Evolutionary conservation across 495 filamentous ascomycete species (phyloP).

Genomic region (Melanomma pulvis-pyrius): DNA sequence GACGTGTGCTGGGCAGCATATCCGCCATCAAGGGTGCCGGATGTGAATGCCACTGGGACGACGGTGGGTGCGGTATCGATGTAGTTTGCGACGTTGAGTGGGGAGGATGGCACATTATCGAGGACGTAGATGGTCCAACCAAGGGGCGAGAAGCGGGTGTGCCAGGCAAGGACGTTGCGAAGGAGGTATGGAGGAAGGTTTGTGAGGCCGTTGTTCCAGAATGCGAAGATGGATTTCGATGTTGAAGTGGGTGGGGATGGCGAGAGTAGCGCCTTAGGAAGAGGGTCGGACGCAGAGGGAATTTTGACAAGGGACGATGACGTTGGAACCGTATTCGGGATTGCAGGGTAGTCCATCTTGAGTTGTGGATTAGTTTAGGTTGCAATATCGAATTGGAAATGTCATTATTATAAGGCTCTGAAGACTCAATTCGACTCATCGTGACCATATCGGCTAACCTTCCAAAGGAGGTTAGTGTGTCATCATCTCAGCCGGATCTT

Average conservation of each 20-base stretch:
- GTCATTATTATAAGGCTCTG: background rate
- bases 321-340: background rate
- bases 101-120: slow-evolving; percentile 49
- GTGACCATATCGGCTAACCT: background rate
- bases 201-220: slow-evolving; percentile 56
- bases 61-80: slow-evolving; percentile 49
- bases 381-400: background rate
- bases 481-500: too few relatives aligned
- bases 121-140: slow-evolving; percentile 60
- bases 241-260: slow-evolving; percentile 4
- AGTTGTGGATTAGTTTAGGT: background rate
- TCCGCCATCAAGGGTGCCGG: slow-evolving; percentile 51
- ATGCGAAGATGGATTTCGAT: slow-evolving; percentile 36
- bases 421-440: background rate
- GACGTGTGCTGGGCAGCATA: slow-evolving; percentile 58
- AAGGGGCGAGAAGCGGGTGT: slow-evolving; percentile 53
- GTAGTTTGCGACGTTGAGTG: slow-evolving; percentile 53
- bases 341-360: background rate
- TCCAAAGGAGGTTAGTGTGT: too few relatives aligned
- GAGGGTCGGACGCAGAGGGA: background rate
- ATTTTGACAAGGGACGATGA: background rate
- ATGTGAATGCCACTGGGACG: slow-evolving; percentile 55
- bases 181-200: slow-evolving; percentile 56
- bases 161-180: slow-evolving; percentile 60
- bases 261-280: background rate